Evolutionary conservation across 768 basidiomycete species (phyloP), one percentile per base, ranked within the genome.

Genomic region (Clavulina sp.): DNA sequence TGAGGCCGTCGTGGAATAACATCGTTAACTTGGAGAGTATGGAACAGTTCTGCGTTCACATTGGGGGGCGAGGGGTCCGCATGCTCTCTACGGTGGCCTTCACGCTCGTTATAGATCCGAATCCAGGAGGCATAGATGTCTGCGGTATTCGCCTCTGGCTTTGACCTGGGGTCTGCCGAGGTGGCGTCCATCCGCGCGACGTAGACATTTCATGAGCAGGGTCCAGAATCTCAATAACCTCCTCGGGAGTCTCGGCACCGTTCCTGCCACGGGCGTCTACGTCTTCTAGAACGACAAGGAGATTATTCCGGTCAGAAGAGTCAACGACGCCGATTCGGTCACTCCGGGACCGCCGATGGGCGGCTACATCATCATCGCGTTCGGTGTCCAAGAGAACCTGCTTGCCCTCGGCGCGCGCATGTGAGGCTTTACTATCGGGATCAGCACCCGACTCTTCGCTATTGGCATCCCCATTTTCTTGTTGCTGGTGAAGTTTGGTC

Each of bases 401-500:
- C 55, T 48, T 58, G 50, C 19, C 56, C 24, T 18, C 56, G 58
- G 55, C 57, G 57, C 29, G 61, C 59, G 23, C 46, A 32, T 31
- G 52, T 49, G 48, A 56, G n/a, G n/a, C n/a, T n/a, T n/a, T n/a
- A n/a, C n/a, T n/a, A n/a, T n/a, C n/a, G n/a, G 41, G 7, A 56
- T 51, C 29, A 56, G 54, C 29, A 53, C 48, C 7, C 46, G 36
- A 49, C 6, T 51, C 56, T 23, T 52, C 51, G 48, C 48, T 53
- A 52, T 26, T 18, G 48, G 49, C 32, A 41, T 7, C 38, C 33
- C 55, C 48, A 54, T 3, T 31, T 57, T 29, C 29, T 30, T 36
- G 41, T 7, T 63, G 57, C n/a, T 68, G 51, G 60, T 85, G 76
- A 2, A 97, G 72, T 57, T 73, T 75, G 57, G 70, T 73, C 51